Evolutionary conservation across 108 stramenopile species (phyloP), one percentile per base, ranked within the genome.

Genomic region (Aurantiochytrium sp.): DNA sequence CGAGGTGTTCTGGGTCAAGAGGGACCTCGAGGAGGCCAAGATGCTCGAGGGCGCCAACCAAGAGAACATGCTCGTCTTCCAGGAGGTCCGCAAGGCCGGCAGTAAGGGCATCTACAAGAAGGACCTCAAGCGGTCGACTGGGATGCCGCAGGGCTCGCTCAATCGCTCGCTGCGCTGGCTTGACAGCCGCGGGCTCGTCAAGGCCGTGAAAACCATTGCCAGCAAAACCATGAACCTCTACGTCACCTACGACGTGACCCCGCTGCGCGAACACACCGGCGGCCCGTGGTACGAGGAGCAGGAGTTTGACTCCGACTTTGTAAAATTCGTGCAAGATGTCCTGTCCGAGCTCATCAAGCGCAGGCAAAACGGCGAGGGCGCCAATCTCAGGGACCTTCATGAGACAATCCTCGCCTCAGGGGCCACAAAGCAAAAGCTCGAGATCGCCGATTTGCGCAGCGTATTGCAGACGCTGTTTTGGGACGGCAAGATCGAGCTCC

Each of bases 221-320:
- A 96, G 96, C 90, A 98, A 98, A 89, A 94, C 95, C 22, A 98
- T 97, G 91, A 99, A 98, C 90, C 88, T 98, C 22, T 99, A 98
- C 92, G 98, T 99, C 96, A 91, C 97, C 8, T 97, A 94, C 87
- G 96, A 98, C 50, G 91, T 98, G 55, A 91, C 92, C 21, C 98
- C 98, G 24, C 93, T 97, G 3, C 97, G 97, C 86, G 98, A 98
- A 88, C 90, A 98, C 32, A 99, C 97, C 10, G 98, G 98, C 55
- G 98, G 98, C 12, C 96, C 97, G 10, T 99, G 98, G 98, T 97
- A 96, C 90, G 93, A 93, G 68, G 97, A 97, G 21, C 94, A 95
- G 39, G 97, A 99, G 87, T 99, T 98, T 89, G 98, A 99, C 92
- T 96, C 97, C 87, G 98, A 97, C 69, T 99, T 99, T 87, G 96